Base-by-base conservation (phyloP, 2,329 filamentous ascomycete genomes). In the Sarocladiaceae sp. region DNA sequence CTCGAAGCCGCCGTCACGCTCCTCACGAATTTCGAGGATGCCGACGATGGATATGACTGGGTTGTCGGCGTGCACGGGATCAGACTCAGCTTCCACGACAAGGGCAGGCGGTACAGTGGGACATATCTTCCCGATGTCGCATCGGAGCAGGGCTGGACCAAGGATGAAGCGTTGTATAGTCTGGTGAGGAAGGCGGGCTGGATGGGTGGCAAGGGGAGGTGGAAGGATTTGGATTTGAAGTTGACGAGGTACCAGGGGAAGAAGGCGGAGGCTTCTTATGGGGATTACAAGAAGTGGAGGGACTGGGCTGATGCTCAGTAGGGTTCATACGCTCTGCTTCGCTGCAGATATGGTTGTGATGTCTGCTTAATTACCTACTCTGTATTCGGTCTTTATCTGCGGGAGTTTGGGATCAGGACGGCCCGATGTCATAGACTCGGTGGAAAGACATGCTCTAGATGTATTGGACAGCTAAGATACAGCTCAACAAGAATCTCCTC, bases 121-220 rank as follows among this genome's bases (percentile, higher is more conserved):
- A 97, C 94, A 0, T 99, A 97, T 64, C 78, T 99, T 13, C 94
- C 94, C 0, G 90, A 97, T 65, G 91, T 99, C 5, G 88, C 93
- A 10, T 74, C 80, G 1, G 94, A 99, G 74, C 94, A 97, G 67
- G 92, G 90, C 15, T 99, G 94, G 94, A 89, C 81, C 11, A 92
- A 94, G 69, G 92, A 97, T 66, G 90, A 97, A 76, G 89, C 93
- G 0, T 69, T 99, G 2, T 79, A 91, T 51, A 95, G 89, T 69
- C 72, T 97, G 64, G 94, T 97, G 86, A 80, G 90, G 54, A 99
- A 99, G 77, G 92, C 92, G 1, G 94, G 94, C 1, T 99, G 92
- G 92, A 79, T 79, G 53, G 91, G 90, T 1, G 90, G 85, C 79
- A 82, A 78, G 56, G 87, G 87, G 1, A 78, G 81, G 36, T 97